A percentile compares a stretch with the other conserved stretches of the same genome.
phyloP scores from a whole-genome alignment of 1,139 yeast genomes.

The Taphrina sp. region DNA sequence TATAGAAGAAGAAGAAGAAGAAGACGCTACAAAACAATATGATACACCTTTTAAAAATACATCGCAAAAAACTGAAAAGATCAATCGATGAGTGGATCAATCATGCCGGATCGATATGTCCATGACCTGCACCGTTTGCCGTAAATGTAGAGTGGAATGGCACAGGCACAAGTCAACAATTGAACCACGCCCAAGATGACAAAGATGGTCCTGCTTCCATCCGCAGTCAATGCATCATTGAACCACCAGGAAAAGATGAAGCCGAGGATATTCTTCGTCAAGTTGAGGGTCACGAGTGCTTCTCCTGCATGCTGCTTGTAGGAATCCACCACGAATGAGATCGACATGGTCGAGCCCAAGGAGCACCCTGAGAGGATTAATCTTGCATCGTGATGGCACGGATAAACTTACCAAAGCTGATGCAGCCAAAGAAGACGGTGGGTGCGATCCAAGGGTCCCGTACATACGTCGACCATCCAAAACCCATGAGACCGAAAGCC shows the following conservation, averaged over 20 bases:
- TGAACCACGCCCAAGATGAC: slow-evolving; percentile 58
- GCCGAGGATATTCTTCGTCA: slow-evolving; percentile 55
- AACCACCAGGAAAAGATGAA: slow-evolving; percentile 60
- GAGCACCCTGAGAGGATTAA: too few relatives aligned
- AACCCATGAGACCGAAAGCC: slow-evolving; percentile 59
- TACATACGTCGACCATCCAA: slow-evolving; percentile 58
- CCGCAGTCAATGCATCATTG: slow-evolving; percentile 48
- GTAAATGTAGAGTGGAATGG: slow-evolving; percentile 56
- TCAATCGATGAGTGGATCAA: slow-evolving; percentile 42
- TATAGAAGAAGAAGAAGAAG: too few relatives aligned
- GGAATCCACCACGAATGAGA: slow-evolving; percentile 60
- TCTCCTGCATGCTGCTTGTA: slow-evolving; percentile 59
- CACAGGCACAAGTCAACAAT: slow-evolving; percentile 52
- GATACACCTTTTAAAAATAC: too few relatives aligned
- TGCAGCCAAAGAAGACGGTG: slow-evolving; percentile 55
- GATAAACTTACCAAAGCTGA: too few relatives aligned
- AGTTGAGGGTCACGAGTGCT: slow-evolving; percentile 57
- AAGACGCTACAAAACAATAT: too few relatives aligned
- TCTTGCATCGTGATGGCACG: too few relatives aligned
- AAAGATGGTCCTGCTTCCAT: slow-evolving; percentile 54
- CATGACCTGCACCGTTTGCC: slow-evolving; percentile 52
- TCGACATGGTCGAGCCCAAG: slow-evolving; percentile 61
- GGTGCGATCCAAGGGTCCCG: slow-evolving; percentile 61
- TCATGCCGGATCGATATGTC: slow-evolving; percentile 38
- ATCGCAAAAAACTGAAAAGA: slow-evolving; percentile 36